A percentile compares a stretch with the other conserved stretches of the same genome.
Conservation (phyloP, 2,329 filamentous ascomycete species). For the Exophiala sp. region DNA sequence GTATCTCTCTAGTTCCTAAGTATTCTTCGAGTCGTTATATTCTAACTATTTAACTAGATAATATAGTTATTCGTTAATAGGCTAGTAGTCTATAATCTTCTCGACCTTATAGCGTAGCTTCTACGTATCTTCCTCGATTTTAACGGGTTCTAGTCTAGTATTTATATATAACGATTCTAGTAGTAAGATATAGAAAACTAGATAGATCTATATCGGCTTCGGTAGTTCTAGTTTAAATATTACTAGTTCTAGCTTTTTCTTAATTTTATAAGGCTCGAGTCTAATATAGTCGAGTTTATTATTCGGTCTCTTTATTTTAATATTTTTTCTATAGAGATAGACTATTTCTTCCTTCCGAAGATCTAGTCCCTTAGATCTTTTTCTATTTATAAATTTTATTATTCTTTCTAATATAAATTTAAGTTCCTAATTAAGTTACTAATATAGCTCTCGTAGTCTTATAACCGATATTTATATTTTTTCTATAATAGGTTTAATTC, state of each 20-base stretch:
- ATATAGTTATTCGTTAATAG: not conserved
- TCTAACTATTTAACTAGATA: constrained; percentile 18
- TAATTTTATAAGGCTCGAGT: constrained; percentile 12
- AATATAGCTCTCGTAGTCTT: constrained; percentile 4
- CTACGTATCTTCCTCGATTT: not conserved
- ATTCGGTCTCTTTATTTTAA: constrained; percentile 17
- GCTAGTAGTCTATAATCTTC: not conserved
- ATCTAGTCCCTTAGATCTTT: too few species aligned
- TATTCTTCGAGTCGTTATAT: constrained; percentile 7
- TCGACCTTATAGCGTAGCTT: not conserved
- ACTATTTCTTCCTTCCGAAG: constrained; percentile 4
- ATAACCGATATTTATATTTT: constrained; percentile 3
- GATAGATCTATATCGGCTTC: constrained; percentile 11
- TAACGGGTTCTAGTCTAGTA: not conserved
- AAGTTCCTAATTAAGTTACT: constrained; percentile 8
- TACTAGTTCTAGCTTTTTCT: too few species aligned
- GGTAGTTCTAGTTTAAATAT: constrained; percentile 11
- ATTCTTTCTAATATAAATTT: too few species aligned
- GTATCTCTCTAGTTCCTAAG: constrained; percentile 3
- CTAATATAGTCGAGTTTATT: constrained; percentile 17
- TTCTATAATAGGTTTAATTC: constrained; percentile 1
- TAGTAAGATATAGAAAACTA: constrained; percentile 15
- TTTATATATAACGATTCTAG: constrained; percentile 4
- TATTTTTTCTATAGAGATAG: constrained; percentile 16
- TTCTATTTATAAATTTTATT: too few species aligned